Percentiles rank a stretch among this genome's conserved stretches.
Evolutionary conservation across 2,329 filamentous ascomycete genomes (phyloP).

Genomic region (Cladophialophora exuberans): DNA sequence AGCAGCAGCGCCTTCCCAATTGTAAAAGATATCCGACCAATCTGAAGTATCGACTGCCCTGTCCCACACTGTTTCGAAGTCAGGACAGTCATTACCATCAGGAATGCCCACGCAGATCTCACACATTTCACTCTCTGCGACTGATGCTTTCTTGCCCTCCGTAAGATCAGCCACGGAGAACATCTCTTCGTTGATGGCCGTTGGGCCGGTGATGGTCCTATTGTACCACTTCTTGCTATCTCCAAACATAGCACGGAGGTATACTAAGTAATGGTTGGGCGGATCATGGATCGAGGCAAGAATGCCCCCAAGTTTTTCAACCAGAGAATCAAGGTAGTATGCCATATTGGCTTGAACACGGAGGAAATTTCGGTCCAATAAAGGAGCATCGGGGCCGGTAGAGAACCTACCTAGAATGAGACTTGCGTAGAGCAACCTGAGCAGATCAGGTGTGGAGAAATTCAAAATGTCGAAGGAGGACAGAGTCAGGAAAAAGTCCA

Average conservation of each 20-base stretch:
- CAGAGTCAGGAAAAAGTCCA: not conserved
- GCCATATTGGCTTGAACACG: not conserved
- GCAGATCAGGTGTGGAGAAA: not conserved
- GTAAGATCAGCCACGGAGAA: no score
- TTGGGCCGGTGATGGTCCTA: not conserved
- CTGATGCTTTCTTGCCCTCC: no score
- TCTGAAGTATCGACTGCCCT: not conserved
- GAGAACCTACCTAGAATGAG: not conserved
- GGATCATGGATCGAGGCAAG: not conserved
- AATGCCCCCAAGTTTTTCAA: not conserved
- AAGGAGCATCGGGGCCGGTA: not conserved
- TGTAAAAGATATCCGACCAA: not conserved
- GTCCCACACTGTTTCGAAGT: not conserved
- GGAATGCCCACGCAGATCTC: not conserved
- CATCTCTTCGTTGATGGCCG: not conserved
- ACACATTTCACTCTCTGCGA: not conserved
- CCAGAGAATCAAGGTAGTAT: not conserved
- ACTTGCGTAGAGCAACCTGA: slow-evolving; percentile 2
- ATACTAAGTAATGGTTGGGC: not conserved
- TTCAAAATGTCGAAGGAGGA: not conserved
- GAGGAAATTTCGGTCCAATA: not conserved
- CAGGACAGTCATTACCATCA: not conserved
- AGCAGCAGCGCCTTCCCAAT: not conserved
- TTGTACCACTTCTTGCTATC: not conserved
- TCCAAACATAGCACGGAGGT: not conserved